Percentiles rank a stretch among this genome's conserved stretches.
These are phyloP conservation scores for Dorcoceras hygrometricum DNA, from an alignment of 257 asterid genomes.

Conservation along the genomic window DNA sequence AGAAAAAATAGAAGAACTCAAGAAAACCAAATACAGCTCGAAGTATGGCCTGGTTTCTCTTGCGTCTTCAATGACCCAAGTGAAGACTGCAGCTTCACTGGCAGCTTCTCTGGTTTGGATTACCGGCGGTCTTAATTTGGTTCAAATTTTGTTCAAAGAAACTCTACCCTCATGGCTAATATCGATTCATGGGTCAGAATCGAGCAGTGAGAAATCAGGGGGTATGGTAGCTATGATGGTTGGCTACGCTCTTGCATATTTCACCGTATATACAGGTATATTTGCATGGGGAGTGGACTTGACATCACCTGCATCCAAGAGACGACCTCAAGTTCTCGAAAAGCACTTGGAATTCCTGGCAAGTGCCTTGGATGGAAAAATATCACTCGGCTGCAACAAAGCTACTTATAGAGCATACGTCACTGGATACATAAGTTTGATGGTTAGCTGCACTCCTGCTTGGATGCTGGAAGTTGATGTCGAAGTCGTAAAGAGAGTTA, in stretches of 20 bases:
- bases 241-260: conserved; percentile 83
- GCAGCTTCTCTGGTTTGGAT: conserved; percentile 91
- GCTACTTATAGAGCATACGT: conserved; percentile 84
- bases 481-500: conserved; percentile 63
- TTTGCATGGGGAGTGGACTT: conserved; percentile 89
- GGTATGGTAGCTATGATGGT: conserved; percentile 71
- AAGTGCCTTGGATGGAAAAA: conserved; percentile 70
- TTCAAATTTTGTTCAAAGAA: conserved; percentile 68
- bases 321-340: conserved; percentile 49
- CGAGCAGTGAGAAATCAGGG: conserved; percentile 41
- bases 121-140: conserved; percentile 65
- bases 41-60: conserved; percentile 86
- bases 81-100: conserved; percentile 76
- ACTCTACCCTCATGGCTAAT: conserved; percentile 86
- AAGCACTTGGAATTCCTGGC: conserved; percentile 74
- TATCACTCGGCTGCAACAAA: conserved; percentile 75
- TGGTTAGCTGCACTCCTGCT: conserved; percentile 77
- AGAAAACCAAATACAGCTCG: conserved; percentile 46
- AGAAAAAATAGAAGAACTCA: conserved; percentile 58
- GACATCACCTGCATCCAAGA: conserved; percentile 45
- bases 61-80: conserved; percentile 63
- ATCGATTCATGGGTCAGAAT: conserved; percentile 49
- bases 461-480: conserved; percentile 87
- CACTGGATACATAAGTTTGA: conserved; percentile 65
- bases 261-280: conserved; percentile 52